phyloP scores from a whole-genome alignment of 805 yeast genomes.

The Yueomyces sinensis region DNA sequence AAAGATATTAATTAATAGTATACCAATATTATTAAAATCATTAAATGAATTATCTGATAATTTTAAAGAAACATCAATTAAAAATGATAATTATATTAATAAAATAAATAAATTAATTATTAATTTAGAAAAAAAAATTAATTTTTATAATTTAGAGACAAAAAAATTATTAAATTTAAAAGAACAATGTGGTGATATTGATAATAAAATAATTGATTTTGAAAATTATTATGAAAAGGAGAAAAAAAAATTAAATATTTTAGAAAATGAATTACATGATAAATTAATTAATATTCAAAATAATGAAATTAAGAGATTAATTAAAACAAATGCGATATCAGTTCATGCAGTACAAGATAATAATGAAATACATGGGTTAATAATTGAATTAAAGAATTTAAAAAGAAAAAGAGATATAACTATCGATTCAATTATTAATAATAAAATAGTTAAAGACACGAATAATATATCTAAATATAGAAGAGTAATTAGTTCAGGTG shows the following conservation, averaged over 20 bases:
- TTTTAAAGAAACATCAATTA: conserved; percentile 37
- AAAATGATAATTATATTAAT: conserved; percentile 30
- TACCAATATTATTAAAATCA: conserved; percentile 14
- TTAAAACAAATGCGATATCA: no score
- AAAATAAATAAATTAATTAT: conserved; percentile 10
- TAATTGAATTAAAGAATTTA: conserved; percentile 26
- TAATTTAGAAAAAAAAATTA: conserved; percentile 12
- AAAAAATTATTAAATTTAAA: conserved; percentile 37
- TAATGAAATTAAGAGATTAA: conserved; percentile 4
- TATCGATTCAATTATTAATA: conserved; percentile 24
- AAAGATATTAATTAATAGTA: conserved; percentile 15
- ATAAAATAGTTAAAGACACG: conserved; percentile 21
- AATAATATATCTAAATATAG: conserved; percentile 53
- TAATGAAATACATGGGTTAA: conserved; percentile 7
- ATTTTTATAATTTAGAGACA: conserved; percentile 11
- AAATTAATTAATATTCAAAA: conserved; percentile 22
- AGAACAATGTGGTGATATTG: conserved; percentile 63
- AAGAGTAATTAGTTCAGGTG: conserved; percentile 51
- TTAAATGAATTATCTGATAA: conserved; percentile 35
- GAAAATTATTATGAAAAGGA: conserved; percentile 1
- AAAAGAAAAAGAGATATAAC: conserved; percentile 31
- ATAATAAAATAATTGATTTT: conserved; percentile 21
- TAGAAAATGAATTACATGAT: conserved; percentile 14
- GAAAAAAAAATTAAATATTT: conserved; percentile 4
- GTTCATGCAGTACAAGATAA: conserved; percentile 1